Conservation (phyloP, 2,329 filamentous ascomycete species). For the Westerdykella aurantiaca region DNA sequence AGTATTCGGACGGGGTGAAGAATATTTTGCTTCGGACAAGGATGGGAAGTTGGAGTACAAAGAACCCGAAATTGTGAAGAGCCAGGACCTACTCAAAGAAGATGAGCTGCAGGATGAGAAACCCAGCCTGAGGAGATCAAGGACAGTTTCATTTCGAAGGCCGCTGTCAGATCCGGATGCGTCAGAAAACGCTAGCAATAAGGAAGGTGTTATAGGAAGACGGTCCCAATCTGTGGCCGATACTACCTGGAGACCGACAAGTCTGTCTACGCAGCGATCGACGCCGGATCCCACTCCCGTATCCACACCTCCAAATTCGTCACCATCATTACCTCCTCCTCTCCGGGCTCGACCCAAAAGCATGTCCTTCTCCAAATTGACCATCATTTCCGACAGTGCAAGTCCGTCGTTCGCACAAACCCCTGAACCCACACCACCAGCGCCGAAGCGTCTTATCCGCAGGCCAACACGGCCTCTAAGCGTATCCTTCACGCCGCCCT, state of each 20-base stretch:
- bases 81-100: neutral
- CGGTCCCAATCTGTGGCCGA: too few species aligned
- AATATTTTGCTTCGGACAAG: slow-evolving; percentile 38
- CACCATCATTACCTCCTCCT: too few species aligned
- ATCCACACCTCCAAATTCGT: too few species aligned
- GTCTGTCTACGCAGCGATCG: too few species aligned
- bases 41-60: slow-evolving; percentile 35
- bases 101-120: slow-evolving; percentile 12
- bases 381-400: neutral
- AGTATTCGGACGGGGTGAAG: slow-evolving; percentile 36
- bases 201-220: too few species aligned
- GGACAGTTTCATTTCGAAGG: slow-evolving; percentile 27
- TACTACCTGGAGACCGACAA: too few species aligned
- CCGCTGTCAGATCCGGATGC: slow-evolving; percentile 19
- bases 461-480: slow-evolving; percentile 9
- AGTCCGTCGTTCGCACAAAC: slow-evolving; percentile 1
- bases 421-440: neutral
- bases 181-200: too few species aligned
- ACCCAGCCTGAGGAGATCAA: slow-evolving; percentile 19
- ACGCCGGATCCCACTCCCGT: too few species aligned
- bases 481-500: slow-evolving; percentile 13
- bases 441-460: slow-evolving; percentile 2
- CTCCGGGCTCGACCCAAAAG: slow-evolving; percentile 5
- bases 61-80: slow-evolving; percentile 23
- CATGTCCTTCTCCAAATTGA: slow-evolving; percentile 2